Evolutionary conservation across 2,329 filamentous ascomycete species (phyloP).

Genomic region (Biscogniauxia marginata): DNA sequence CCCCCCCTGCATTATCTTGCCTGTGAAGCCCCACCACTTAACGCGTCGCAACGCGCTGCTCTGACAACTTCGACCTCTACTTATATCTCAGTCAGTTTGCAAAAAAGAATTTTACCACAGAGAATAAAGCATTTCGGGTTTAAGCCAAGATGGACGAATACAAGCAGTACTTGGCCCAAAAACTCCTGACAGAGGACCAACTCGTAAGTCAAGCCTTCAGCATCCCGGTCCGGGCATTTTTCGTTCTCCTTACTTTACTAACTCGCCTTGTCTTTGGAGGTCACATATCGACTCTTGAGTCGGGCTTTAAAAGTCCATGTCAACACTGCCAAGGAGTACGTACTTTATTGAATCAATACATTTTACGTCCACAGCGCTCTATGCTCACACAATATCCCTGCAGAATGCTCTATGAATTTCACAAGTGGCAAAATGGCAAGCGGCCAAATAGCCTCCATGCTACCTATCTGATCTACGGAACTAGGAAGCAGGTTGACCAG

Average conservation of each 20-base stretch:
- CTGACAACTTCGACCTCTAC: not conserved
- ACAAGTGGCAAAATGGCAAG: slow-evolving; percentile 73
- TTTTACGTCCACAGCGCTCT: slow-evolving; percentile 6
- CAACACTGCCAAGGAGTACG: slow-evolving; percentile 85
- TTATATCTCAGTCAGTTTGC: too few species aligned
- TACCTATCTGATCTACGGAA: slow-evolving; percentile 85
- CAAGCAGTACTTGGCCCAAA: slow-evolving; percentile 70
- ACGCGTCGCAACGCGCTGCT: slow-evolving; percentile 25
- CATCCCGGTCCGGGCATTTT: not conserved
- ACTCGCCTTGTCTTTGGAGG: slow-evolving; percentile 46
- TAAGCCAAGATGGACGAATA: slow-evolving; percentile 53
- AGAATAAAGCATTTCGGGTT: not conserved
- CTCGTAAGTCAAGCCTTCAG: slow-evolving; percentile 53
- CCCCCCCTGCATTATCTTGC: not conserved
- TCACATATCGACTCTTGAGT: slow-evolving; percentile 85
- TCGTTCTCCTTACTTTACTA: slow-evolving; percentile 5
- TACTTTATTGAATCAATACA: slow-evolving; percentile 12
- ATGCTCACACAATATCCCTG: slow-evolving; percentile 11
- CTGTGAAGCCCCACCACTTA: slow-evolving; percentile 27
- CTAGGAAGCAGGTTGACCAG: slow-evolving; percentile 45
- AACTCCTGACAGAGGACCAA: slow-evolving; percentile 72
- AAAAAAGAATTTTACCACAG: not conserved
- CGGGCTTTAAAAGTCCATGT: slow-evolving; percentile 80
- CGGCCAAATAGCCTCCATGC: slow-evolving; percentile 76
- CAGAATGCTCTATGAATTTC: slow-evolving; percentile 86